Conservation (phyloP, 2,329 filamentous ascomycete genomes). For the Xylariomycetidae sp. region DNA sequence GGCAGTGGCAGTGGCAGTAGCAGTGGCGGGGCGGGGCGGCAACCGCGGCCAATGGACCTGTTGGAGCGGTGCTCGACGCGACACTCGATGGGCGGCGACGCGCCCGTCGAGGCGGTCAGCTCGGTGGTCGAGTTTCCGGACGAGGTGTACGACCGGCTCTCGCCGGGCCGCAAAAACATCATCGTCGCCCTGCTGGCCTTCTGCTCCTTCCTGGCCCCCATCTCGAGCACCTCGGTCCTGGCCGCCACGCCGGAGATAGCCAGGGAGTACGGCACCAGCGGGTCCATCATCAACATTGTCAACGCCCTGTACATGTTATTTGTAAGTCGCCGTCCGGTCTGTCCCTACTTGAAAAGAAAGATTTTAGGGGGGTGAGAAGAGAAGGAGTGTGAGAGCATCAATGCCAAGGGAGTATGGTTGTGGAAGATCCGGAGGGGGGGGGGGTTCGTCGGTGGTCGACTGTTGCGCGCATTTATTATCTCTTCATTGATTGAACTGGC, state of each 20-base stretch:
- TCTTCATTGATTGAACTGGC: no score
- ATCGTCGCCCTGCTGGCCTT: conserved; percentile 68
- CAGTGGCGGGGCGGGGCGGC: no score
- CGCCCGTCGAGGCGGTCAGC: conserved; percentile 22
- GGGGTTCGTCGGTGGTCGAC: no score
- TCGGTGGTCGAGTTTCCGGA: conserved; percentile 39
- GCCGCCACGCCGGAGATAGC: conserved; percentile 73
- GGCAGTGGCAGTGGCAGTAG: no score
- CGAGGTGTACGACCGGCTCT: conserved; percentile 61
- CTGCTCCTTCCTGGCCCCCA: conserved; percentile 71
- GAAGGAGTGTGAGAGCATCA: no score
- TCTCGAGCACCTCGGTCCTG: conserved; percentile 69
- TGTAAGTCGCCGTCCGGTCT: no score
- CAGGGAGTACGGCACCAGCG: conserved; percentile 57
- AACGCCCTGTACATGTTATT: conserved; percentile 71
- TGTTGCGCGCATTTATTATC: no score
- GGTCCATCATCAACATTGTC: conserved; percentile 65
- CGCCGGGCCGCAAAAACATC: conserved; percentile 55
- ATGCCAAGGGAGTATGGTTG: no score
- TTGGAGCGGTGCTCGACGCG: conserved; percentile 25
- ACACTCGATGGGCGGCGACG: conserved; percentile 25
- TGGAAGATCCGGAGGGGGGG: no score
- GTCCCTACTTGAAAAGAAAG: no score
- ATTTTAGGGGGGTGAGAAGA: no score
- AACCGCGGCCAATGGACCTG: no score